These are phyloP conservation scores for Pleurotus platypus DNA, from an alignment of 768 basidiomycete species.

Conservation along the genomic window DNA sequence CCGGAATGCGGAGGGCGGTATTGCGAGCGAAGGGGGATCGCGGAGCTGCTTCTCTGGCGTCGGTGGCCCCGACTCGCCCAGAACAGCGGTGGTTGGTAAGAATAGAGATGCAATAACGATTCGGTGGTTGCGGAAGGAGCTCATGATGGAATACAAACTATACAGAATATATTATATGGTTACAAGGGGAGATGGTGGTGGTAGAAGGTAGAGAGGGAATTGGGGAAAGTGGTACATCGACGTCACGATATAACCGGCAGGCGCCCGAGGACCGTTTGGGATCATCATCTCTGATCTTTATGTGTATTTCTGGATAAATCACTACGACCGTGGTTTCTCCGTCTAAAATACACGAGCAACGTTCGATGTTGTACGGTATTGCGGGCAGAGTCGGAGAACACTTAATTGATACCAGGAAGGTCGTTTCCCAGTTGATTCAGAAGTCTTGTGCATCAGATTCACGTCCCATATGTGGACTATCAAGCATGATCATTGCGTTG, in stretches of 20 bases:
- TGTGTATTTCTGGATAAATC: slow-evolving; percentile 9
- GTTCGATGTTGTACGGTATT: not conserved
- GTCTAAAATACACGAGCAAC: slow-evolving; percentile 3
- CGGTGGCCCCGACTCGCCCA: slow-evolving; percentile 52
- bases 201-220: slow-evolving; percentile 1
- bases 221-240: slow-evolving; percentile 2
- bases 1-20: slow-evolving; percentile 10
- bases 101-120: slow-evolving; percentile 83
- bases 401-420: not conserved
- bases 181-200: slow-evolving; percentile 5
- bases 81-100: slow-evolving; percentile 68
- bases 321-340: slow-evolving; percentile 8
- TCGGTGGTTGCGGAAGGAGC: slow-evolving; percentile 68
- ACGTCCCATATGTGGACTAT: too few species aligned
- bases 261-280: not conserved
- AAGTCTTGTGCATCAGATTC: too few species aligned
- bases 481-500: too few species aligned
- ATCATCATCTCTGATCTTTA: slow-evolving; percentile 1
- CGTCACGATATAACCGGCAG: slow-evolving; percentile 8
- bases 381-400: slow-evolving; percentile 4
- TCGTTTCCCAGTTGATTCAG: too few species aligned
- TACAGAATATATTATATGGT: slow-evolving; percentile 6
- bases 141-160: slow-evolving; percentile 39
- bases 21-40: slow-evolving; percentile 18
- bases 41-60: slow-evolving; percentile 37